Percentiles rank a stretch among this genome's conserved stretches.
Conservation (phyloP, 148 eudicot genomes). For the Linanthus parryae region DNA sequence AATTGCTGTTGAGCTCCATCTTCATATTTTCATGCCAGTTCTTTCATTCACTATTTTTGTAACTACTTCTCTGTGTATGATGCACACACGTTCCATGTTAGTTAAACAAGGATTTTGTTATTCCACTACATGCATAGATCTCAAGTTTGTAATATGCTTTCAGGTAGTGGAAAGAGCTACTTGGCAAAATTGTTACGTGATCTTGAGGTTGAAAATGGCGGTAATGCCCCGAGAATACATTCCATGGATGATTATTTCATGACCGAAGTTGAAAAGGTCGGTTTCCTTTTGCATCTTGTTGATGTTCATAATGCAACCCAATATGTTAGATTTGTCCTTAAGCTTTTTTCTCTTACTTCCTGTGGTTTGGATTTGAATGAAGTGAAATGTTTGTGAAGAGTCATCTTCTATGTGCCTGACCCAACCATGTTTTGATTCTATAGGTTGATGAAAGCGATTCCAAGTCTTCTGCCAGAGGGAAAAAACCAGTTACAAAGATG, state of each 20-base stretch:
- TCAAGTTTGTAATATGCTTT: background rate
- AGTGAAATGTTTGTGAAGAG: no score
- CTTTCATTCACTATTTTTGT: background rate
- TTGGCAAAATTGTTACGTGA: conserved; percentile 90
- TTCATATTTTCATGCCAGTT: background rate
- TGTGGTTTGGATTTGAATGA: background rate
- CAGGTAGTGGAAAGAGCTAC: conserved; percentile 99
- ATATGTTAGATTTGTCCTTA: background rate
- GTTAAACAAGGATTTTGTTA: no score
- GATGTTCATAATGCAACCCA: background rate
- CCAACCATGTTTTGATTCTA: conserved; percentile 8
- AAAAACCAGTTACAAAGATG: conserved; percentile 55
- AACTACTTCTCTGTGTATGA: background rate
- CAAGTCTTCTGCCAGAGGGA: conserved; percentile 50
- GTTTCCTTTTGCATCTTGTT: background rate
- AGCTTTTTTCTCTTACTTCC: background rate
- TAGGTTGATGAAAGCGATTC: conserved; percentile 76
- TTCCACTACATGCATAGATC: background rate
- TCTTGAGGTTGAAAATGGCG: conserved; percentile 93
- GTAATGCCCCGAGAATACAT: conserved; percentile 88
- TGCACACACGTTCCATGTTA: background rate
- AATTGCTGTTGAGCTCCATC: background rate
- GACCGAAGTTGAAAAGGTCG: conserved; percentile 98
- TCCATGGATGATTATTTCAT: conserved; percentile 99
- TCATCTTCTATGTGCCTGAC: no score